Percentiles rank a stretch among this genome's conserved stretches.
phyloP scores from a whole-genome alignment of 306 rosid genomes.

The Acacia confusa region DNA sequence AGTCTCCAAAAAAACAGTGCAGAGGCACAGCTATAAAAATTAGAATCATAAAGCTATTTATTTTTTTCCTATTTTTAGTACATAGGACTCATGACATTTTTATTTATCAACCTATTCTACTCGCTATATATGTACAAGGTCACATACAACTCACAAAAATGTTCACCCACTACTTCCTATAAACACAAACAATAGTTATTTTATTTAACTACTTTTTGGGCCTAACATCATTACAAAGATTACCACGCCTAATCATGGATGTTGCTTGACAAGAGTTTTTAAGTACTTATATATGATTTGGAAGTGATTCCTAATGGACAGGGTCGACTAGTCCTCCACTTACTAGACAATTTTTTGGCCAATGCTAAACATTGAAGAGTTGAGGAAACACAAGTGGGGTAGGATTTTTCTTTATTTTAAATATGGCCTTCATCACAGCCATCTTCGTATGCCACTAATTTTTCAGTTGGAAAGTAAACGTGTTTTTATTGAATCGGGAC shows the following conservation, averaged over 20 bases:
- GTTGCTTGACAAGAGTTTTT: slow-evolving; percentile 19
- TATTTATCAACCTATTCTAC: not conserved
- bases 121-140: slow-evolving; percentile 27
- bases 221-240: slow-evolving; percentile 27
- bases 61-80: not conserved
- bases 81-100: slow-evolving; percentile 27
- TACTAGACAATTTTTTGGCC: slow-evolving; percentile 18
- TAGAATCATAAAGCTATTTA: slow-evolving; percentile 29
- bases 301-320: slow-evolving; percentile 37
- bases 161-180: slow-evolving; percentile 32
- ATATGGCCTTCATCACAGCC: not conserved
- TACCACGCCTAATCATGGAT: slow-evolving; percentile 36
- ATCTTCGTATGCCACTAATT: slow-evolving; percentile 13
- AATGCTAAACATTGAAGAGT: slow-evolving; percentile 23
- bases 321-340: slow-evolving; percentile 39
- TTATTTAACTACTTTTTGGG: slow-evolving; percentile 32
- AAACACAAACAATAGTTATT: slow-evolving; percentile 23
- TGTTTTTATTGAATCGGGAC: not conserved
- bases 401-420: slow-evolving; percentile 20
- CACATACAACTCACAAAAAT: slow-evolving; percentile 28
- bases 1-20: slow-evolving; percentile 22
- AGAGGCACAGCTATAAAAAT: not conserved
- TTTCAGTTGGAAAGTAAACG: slow-evolving; percentile 6
- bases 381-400: slow-evolving; percentile 23
- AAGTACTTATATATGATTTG: slow-evolving; percentile 32